A percentile compares a stretch with the other conserved stretches of the same genome.
Evolutionary conservation across 2,329 filamentous ascomycete genomes (phyloP).

Genomic region (Calonectria leucothoes): DNA sequence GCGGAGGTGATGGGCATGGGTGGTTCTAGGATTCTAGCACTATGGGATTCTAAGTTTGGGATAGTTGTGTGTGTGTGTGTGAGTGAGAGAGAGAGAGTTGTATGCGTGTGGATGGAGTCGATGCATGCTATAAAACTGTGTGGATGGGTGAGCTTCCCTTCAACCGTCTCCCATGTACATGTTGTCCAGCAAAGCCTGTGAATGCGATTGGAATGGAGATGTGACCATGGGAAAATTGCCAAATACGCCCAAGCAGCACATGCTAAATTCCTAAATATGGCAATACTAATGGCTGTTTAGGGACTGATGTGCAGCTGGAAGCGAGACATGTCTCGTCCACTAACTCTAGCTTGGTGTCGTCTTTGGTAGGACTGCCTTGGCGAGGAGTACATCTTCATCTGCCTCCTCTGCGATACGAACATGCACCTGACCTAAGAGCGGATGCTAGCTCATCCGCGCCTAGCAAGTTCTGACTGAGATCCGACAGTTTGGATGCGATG

Average conservation of each 20-base stretch:
- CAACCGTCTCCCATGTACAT: not conserved
- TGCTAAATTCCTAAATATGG: not conserved
- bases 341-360: not conserved
- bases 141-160: not conserved
- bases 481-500: conserved; percentile 7
- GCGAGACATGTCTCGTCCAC: not conserved
- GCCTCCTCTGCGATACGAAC: not conserved
- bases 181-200: not conserved
- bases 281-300: not conserved
- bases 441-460: not conserved
- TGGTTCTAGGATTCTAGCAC: not conserved
- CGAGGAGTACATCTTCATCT: not conserved
- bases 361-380: not conserved
- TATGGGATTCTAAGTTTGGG: not conserved
- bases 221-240: not conserved
- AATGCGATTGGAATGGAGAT: not conserved
- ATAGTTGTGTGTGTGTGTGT: not conserved
- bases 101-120: no score
- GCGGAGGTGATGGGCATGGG: not conserved
- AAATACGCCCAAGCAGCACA: not conserved
- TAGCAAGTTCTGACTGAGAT: not conserved
- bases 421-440: not conserved
- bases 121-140: not conserved
- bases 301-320: not conserved
- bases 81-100: not conserved